Conservation (phyloP, 2,329 filamentous ascomycete genomes). For the Sordariomycetes sp. region DNA sequence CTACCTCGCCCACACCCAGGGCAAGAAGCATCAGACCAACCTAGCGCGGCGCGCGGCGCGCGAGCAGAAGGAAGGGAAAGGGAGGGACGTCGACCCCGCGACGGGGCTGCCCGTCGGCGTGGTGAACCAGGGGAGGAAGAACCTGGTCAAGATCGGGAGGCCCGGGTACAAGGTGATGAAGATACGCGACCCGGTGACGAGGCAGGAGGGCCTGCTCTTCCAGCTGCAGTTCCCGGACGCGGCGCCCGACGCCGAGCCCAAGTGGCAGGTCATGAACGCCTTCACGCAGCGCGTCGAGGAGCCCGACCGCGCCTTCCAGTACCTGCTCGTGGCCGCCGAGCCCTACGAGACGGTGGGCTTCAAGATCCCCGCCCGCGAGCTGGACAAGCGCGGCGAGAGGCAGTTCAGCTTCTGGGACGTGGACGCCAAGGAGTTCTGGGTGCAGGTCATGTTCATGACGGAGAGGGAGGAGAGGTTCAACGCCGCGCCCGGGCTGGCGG, state of each 20-base stretch:
- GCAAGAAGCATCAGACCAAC: constrained; percentile 98
- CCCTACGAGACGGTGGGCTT: constrained; percentile 97
- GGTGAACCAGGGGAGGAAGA: constrained; percentile 61
- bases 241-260: constrained; percentile 60
- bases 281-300: constrained; percentile 95
- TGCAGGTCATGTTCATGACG: constrained; percentile 97
- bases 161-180: constrained; percentile 98
- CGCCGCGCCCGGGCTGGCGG: constrained; percentile 49
- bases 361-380: constrained; percentile 87
- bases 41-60: constrained; percentile 90
- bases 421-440: constrained; percentile 94
- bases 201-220: constrained; percentile 87
- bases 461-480: constrained; percentile 88
- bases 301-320: constrained; percentile 89
- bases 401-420: constrained; percentile 95
- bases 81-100: constrained; percentile 50
- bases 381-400: constrained; percentile 77
- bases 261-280: constrained; percentile 94
- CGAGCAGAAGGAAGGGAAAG: constrained; percentile 79
- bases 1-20: constrained; percentile 96
- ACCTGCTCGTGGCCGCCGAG: constrained; percentile 87
- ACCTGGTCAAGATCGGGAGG: constrained; percentile 87
- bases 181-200: constrained; percentile 75
- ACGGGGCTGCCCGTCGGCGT: constrained; percentile 64
- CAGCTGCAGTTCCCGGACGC: constrained; percentile 95